Conservation (phyloP, 2,329 filamentous ascomycete genomes). For the Aspergillus uvarum region DNA sequence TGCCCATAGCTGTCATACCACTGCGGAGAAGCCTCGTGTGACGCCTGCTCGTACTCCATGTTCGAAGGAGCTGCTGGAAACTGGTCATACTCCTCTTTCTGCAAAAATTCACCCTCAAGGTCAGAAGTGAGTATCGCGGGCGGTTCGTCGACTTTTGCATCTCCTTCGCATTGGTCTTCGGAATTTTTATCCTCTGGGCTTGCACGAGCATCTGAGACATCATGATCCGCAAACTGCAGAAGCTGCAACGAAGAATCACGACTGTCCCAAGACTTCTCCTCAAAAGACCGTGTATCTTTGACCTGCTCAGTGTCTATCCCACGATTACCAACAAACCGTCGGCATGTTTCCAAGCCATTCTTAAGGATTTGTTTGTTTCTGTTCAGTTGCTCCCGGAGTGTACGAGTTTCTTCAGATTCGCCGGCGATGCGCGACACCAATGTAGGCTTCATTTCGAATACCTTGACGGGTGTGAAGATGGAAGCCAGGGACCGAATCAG, state of each 20-base stretch:
- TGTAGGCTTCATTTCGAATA: slow-evolving; percentile 8
- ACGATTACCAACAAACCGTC: neutral
- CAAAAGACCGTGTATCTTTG: no score
- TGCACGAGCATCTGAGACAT: neutral
- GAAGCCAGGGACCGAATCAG: slow-evolving; percentile 3
- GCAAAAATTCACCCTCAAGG: no score
- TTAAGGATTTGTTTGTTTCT: slow-evolving; percentile 5
- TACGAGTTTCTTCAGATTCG: slow-evolving; percentile 9
- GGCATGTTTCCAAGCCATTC: slow-evolving; percentile 7
- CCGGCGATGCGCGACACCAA: slow-evolving; percentile 10
- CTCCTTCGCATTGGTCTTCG: neutral
- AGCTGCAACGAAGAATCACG: no score
- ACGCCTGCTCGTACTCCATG: no score
- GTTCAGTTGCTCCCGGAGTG: slow-evolving; percentile 8
- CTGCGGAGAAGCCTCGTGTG: no score
- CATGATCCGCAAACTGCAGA: no score
- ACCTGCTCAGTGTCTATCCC: neutral
- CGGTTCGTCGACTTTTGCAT: neutral
- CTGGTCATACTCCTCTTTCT: no score
- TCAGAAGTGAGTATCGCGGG: no score
- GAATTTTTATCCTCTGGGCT: neutral
- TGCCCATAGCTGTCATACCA: no score
- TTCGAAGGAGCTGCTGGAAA: no score
- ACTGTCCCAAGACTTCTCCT: neutral
- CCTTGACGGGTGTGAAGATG: slow-evolving; percentile 1